A percentile compares a stretch with the other conserved stretches of the same genome.
phyloP scores from a whole-genome alignment of 176 grass and related monocot species.

The Urochloa ruziziensis region DNA sequence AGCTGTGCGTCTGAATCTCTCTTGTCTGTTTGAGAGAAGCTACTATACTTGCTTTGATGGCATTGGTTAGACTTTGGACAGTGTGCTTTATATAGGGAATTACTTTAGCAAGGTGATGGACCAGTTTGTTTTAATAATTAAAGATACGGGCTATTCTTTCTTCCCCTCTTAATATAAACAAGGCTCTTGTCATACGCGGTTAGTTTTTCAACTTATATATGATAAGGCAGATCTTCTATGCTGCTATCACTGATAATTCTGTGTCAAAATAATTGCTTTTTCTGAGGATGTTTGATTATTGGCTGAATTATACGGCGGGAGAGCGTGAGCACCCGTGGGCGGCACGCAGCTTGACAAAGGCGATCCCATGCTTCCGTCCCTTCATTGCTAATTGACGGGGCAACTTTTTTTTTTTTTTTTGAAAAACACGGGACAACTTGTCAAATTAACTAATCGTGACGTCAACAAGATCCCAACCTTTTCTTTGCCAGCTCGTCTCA shows the following conservation, averaged over 20 bases:
- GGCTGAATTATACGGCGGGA: background rate
- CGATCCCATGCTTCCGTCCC: background rate
- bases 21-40: background rate
- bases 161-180: background rate
- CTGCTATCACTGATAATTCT: background rate
- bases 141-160: background rate
- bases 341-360: slow-evolving; percentile 28
- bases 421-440: background rate
- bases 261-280: background rate
- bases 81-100: background rate
- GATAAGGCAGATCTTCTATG: background rate
- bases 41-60: background rate
- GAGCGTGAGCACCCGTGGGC: background rate
- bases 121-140: background rate
- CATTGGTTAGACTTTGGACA: background rate
- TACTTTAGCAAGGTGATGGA: background rate
- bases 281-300: background rate
- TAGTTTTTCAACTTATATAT: slow-evolving; percentile 6
- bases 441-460: background rate
- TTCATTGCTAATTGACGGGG: background rate
- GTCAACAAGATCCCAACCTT: background rate
- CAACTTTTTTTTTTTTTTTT: no score
- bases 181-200: background rate
- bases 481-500: background rate
- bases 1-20: slow-evolving; percentile 19